These are phyloP conservation scores for Kondoa subrosea DNA, from an alignment of 768 basidiomycete genomes.

Conservation along the genomic window DNA sequence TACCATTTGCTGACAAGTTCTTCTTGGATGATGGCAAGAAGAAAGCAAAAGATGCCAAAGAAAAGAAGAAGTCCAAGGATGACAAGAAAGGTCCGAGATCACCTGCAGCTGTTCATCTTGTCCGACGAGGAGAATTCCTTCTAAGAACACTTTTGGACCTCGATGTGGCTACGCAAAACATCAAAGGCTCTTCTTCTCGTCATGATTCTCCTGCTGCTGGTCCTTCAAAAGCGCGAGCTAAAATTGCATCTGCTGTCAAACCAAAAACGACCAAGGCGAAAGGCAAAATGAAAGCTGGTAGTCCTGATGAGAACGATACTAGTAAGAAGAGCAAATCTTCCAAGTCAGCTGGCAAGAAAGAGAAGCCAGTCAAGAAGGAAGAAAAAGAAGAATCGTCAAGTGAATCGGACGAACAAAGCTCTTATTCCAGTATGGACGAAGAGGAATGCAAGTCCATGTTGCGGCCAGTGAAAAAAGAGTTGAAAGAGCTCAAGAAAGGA, in stretches of 20 bases:
- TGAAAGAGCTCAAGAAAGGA: conserved; percentile 87
- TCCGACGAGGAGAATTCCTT: conserved; percentile 88
- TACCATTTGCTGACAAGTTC: conserved; percentile 78
- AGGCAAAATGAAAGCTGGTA: background rate
- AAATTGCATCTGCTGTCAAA: background rate
- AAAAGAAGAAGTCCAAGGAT: conserved; percentile 42
- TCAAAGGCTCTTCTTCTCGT: conserved; percentile 6
- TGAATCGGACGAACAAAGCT: conserved; percentile 51
- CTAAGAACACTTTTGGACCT: conserved; percentile 60
- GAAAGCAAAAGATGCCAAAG: conserved; percentile 37
- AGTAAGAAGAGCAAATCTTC: conserved; percentile 1
- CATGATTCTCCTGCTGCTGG: background rate
- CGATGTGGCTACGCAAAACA: conserved; percentile 7
- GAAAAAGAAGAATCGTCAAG: conserved; percentile 84
- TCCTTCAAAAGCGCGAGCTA: background rate
- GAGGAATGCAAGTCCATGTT: conserved; percentile 63
- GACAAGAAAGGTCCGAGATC: conserved; percentile 38
- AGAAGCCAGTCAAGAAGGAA: conserved; percentile 12
- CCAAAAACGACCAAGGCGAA: background rate
- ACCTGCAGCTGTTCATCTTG: conserved; percentile 94
- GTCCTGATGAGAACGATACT: background rate
- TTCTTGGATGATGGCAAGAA: conserved; percentile 98
- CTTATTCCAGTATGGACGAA: conserved; percentile 25
- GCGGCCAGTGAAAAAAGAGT: conserved; percentile 88
- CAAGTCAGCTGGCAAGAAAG: background rate